Evolutionary conservation across 2,329 filamentous ascomycete species (phyloP).

Genomic region (Boeremia lycopersici): DNA sequence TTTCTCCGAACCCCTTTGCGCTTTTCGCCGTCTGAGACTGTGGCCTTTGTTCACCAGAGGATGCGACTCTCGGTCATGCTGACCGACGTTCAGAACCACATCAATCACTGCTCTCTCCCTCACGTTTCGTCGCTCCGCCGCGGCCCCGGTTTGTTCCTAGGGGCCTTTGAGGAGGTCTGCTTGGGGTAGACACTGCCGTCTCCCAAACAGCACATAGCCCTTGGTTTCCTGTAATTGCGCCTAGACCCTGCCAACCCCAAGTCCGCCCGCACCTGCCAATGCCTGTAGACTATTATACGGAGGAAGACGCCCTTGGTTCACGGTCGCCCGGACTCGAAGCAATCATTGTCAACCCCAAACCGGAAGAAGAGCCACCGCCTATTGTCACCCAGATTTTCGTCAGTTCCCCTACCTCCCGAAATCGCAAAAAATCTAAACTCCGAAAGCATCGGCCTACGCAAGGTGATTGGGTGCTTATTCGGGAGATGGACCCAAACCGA

Average conservation of each 20-base stretch:
- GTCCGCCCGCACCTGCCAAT: conserved; percentile 34
- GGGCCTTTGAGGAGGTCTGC: conserved; percentile 29
- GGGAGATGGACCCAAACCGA: conserved; percentile 66
- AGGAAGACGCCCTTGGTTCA: conserved; percentile 55
- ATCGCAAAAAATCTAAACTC: conserved; percentile 55
- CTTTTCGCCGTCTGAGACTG: conserved; percentile 6
- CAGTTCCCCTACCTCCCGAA: conserved; percentile 53
- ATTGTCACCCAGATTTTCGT: conserved; percentile 37
- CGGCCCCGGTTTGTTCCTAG: conserved; percentile 22
- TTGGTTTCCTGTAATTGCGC: background rate
- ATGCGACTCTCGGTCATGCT: conserved; percentile 34
- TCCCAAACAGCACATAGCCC: background rate
- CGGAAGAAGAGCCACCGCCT: conserved; percentile 59
- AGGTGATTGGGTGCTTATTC: conserved; percentile 71
- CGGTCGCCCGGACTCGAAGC: conserved; percentile 51
- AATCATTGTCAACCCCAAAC: conserved; percentile 53
- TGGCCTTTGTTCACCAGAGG: conserved; percentile 13
- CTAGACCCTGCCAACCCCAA: conserved; percentile 17
- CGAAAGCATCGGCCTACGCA: conserved; percentile 62
- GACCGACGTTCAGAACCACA: conserved; percentile 33
- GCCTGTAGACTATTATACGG: conserved; percentile 53
- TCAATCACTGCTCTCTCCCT: conserved; percentile 29
- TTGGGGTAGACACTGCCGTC: conserved; percentile 23
- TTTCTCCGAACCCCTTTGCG: conserved; percentile 15
- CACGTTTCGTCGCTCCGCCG: conserved; percentile 26